Percentiles rank a stretch among this genome's conserved stretches.
These are phyloP conservation scores for Blepharisma japonicum DNA, from an alignment of 73 alveolate genomes.

Conservation along the genomic window DNA sequence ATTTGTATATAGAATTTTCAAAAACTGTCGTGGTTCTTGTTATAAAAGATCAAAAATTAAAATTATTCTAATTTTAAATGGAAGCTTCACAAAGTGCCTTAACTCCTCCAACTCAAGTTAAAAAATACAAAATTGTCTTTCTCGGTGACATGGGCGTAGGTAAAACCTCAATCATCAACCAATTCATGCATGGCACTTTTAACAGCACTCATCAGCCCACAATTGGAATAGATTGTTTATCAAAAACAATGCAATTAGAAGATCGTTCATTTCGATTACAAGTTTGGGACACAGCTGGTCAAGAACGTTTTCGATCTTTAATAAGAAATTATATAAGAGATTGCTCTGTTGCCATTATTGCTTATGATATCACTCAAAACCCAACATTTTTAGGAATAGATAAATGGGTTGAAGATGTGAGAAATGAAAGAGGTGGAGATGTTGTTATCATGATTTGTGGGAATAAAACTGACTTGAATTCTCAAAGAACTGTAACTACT, in stretches of 20 bases:
- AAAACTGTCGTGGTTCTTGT: too few species aligned
- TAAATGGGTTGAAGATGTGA: conserved; percentile 37
- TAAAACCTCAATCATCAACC: conserved; percentile 43
- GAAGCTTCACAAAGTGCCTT: too few species aligned
- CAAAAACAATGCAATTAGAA: conserved; percentile 39
- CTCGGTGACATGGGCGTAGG: conserved; percentile 57
- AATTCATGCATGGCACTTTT: conserved; percentile 22
- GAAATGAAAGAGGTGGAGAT: conserved; percentile 35
- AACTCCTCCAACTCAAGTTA: neutral
- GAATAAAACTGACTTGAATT: conserved; percentile 42
- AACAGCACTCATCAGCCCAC: conserved; percentile 21
- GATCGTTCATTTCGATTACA: conserved; percentile 39
- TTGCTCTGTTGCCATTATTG: conserved; percentile 33
- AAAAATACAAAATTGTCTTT: conserved; percentile 39
- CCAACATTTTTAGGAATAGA: conserved; percentile 33
- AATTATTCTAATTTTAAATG: too few species aligned
- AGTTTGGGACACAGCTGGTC: conserved; percentile 54
- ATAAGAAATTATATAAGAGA: conserved; percentile 41
- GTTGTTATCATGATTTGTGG: conserved; percentile 35
- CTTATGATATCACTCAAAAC: conserved; percentile 34
- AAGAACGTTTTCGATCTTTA: conserved; percentile 45
- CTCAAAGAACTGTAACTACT: conserved; percentile 22
- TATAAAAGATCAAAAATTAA: too few species aligned
- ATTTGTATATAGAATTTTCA: too few species aligned
- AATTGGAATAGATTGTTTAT: conserved; percentile 43